These are phyloP conservation scores for Moricandia moricandioides DNA, from an alignment of 345 rosid species.

Conservation along the genomic window DNA sequence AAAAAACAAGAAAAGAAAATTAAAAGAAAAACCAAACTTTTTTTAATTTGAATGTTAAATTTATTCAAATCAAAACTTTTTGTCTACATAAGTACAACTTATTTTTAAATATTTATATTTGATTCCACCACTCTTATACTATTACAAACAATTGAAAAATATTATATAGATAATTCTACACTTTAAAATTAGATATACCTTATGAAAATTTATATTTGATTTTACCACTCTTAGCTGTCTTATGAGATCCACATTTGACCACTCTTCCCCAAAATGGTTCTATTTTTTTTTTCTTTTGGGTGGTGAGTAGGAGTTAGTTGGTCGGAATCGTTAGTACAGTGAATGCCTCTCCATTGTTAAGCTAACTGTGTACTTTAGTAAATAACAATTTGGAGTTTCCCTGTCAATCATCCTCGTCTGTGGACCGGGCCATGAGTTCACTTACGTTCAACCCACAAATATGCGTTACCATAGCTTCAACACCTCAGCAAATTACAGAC, in stretches of 20 bases:
- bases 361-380: constrained; percentile 18
- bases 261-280: neutral
- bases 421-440: constrained; percentile 39
- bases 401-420: constrained; percentile 40
- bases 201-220: too few species aligned
- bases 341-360: constrained; percentile 23
- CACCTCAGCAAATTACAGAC: constrained; percentile 84
- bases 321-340: constrained; percentile 15
- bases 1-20: too few species aligned
- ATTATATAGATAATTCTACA: neutral
- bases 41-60: too few species aligned
- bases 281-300: neutral
- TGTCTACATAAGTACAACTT: too few species aligned
- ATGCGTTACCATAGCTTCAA: constrained; percentile 77
- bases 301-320: neutral
- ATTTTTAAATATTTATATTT: too few species aligned
- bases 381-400: neutral
- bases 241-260: constrained; percentile 6
- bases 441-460: constrained; percentile 60
- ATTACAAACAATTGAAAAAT: too few species aligned
- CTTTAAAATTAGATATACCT: neutral
- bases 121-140: too few species aligned
- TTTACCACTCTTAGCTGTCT: too few species aligned
- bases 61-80: too few species aligned
- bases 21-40: too few species aligned